Percentiles rank a stretch among this genome's conserved stretches.
These are phyloP conservation scores for Coniophora puteana DNA, from an alignment of 1,284 basidiomycete genomes.

Conservation along the genomic window DNA sequence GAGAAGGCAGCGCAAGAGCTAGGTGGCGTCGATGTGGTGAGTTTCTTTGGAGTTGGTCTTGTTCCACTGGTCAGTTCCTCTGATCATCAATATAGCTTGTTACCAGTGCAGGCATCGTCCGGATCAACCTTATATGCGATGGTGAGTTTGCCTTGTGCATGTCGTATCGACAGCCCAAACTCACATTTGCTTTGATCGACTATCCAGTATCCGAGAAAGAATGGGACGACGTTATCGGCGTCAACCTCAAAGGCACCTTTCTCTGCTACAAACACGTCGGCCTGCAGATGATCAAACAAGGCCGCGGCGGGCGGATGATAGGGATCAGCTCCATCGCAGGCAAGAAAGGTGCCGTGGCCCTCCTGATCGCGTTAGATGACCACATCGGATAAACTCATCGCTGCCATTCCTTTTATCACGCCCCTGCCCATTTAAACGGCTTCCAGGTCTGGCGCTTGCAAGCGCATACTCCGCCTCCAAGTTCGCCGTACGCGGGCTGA, in stretches of 20 bases:
- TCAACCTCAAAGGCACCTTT: constrained; percentile 26
- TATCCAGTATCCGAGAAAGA: constrained; percentile 14
- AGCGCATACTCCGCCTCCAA: constrained; percentile 27
- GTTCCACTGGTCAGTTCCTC: too few species aligned
- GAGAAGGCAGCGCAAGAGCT: constrained; percentile 19
- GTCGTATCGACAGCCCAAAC: too few species aligned
- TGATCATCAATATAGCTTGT: too few species aligned
- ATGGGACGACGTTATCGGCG: constrained; percentile 16
- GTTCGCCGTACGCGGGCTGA: constrained; percentile 32
- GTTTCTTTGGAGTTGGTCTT: too few species aligned
- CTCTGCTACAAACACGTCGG: constrained; percentile 33
- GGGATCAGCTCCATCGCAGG: constrained; percentile 25
- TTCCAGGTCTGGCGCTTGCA: constrained; percentile 16
- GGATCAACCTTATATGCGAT: too few species aligned
- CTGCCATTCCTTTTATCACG: neutral
- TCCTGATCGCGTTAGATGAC: neutral
- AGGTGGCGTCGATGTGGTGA: constrained; percentile 31
- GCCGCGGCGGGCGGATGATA: constrained; percentile 33
- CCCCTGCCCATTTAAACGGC: neutral
- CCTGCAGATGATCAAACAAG: constrained; percentile 30
- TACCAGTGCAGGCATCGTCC: too few species aligned
- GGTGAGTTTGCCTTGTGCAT: too few species aligned
- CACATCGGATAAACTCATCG: neutral
- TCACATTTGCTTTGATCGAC: too few species aligned
- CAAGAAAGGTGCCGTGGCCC: constrained; percentile 10